A percentile compares a stretch with the other conserved stretches of the same genome.
Conservation (phyloP, 306 rosid species). For the Medicago lupulina region DNA sequence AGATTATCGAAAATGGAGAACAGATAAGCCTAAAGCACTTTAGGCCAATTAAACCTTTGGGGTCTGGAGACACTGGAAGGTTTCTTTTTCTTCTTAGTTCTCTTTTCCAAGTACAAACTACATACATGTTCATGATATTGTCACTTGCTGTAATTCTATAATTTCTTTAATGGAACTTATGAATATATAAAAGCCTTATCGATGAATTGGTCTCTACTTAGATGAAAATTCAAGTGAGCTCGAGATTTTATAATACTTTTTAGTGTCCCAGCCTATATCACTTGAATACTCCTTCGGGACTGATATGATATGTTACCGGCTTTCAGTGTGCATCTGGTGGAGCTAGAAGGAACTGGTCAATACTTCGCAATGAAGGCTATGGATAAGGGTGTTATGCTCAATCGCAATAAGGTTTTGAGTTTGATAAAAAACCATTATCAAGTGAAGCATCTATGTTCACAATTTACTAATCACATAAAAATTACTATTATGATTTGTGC, state of each 20-base stretch:
- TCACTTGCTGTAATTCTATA: too few species aligned
- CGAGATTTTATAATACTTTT: too few species aligned
- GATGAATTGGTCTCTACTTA: too few species aligned
- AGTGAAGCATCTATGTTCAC: neutral
- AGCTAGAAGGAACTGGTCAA: constrained; percentile 75
- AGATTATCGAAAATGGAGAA: constrained; percentile 81
- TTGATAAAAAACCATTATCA: constrained; percentile 2
- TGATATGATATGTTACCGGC: constrained; percentile 5
- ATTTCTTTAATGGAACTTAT: too few species aligned
- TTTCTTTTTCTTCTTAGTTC: constrained; percentile 31
- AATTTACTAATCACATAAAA: neutral
- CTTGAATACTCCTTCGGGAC: neutral
- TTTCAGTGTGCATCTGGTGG: constrained; percentile 93
- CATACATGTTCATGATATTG: neutral
- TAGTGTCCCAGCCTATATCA: neutral
- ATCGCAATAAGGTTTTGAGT: constrained; percentile 82
- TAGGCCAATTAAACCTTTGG: constrained; percentile 87
- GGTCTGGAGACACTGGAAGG: constrained; percentile 99
- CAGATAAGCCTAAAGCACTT: constrained; percentile 82
- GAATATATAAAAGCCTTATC: too few species aligned
- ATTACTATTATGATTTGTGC: constrained; percentile 1
- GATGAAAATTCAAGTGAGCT: too few species aligned
- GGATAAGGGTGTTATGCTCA: constrained; percentile 92
- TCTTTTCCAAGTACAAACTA: neutral
- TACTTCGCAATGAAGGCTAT: constrained; percentile 95